Percentiles rank a stretch among this genome's conserved stretches.
Evolutionary conservation across 2,329 filamentous ascomycete genomes (phyloP).

Genomic region (Neobulgaria alba): DNA sequence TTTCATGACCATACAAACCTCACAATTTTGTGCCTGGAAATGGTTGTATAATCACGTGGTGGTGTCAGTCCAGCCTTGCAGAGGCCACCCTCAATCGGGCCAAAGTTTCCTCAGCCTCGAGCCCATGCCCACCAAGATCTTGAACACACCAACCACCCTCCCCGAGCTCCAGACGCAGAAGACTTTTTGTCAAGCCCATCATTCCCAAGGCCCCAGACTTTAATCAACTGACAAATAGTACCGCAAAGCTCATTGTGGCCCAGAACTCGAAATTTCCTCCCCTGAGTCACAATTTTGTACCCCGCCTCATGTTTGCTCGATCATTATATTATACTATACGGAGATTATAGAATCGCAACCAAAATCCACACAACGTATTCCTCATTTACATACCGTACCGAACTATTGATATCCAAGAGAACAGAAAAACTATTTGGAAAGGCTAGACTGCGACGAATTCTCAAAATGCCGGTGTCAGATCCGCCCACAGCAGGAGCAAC

Average conservation of each 20-base stretch:
- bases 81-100: too few relatives aligned
- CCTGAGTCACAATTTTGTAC: background rate
- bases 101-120: too few relatives aligned
- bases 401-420: background rate
- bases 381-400: background rate
- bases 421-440: background rate
- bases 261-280: background rate
- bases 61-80: too few relatives aligned
- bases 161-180: background rate
- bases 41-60: too few relatives aligned
- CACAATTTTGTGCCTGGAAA: too few relatives aligned
- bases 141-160: background rate
- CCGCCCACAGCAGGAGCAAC: background rate
- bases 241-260: background rate
- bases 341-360: background rate
- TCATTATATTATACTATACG: background rate
- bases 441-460: background rate
- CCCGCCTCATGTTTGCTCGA: background rate
- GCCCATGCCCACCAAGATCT: background rate
- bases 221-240: background rate
- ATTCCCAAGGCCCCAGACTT: too few relatives aligned
- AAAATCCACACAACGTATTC: background rate
- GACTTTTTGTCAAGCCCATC: background rate
- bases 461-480: constrained; percentile 5
- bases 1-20: too few relatives aligned